Base-by-base conservation (phyloP, 805 yeast species). In the Pichia phayaonensis region DNA sequence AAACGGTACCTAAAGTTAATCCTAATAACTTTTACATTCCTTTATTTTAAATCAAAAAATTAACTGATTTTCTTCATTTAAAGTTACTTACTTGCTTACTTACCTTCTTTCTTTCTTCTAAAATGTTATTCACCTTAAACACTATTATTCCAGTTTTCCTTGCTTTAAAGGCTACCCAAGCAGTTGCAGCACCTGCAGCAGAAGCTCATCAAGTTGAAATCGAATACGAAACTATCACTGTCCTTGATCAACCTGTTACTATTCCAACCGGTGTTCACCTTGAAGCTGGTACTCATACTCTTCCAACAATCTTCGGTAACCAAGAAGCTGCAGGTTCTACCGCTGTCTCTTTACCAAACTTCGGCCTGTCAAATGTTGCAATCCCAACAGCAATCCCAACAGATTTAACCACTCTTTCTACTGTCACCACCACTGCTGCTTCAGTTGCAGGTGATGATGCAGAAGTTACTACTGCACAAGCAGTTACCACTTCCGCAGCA, bases 401-500 rank as follows among this genome's bases (percentile, higher is more conserved):
- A 4, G 13, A 27, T 7, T n/a, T 15, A 18, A n/a, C 36, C 8
- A 29, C 38, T 36, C 45, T 18, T n/a, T 12, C 39, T 34, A n/a
- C 49, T 18, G n/a, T 52, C 11, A n/a, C 47, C 16, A 40, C 40
- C 40, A n/a, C 46, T 20, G 42, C 39, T 16, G 39, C 45, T 31
- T 23, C 26, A 12, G 23, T 13, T 13, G 36, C 18, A 21, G 23
- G 24, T 18, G 18, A 27, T 29, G 24, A 12, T 3, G 34, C 43
- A 4, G 8, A 22, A 13, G 40, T 56, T 26, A 15, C 24, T 12
- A 36, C 47, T 23, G 40, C 51, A 21, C 15, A 18, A 15, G 36
- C 38, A 6, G 36, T 51, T 20, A 20, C 56, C 1, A 18, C 56
- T 13, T 34, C 49, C 34, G 44, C 47, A 23, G 21, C 54, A n/a